Evolutionary conservation across 139 green algal genomes (phyloP), one percentile per base, ranked within the genome.

Genomic region (Tetradesmus lagerheimii): DNA sequence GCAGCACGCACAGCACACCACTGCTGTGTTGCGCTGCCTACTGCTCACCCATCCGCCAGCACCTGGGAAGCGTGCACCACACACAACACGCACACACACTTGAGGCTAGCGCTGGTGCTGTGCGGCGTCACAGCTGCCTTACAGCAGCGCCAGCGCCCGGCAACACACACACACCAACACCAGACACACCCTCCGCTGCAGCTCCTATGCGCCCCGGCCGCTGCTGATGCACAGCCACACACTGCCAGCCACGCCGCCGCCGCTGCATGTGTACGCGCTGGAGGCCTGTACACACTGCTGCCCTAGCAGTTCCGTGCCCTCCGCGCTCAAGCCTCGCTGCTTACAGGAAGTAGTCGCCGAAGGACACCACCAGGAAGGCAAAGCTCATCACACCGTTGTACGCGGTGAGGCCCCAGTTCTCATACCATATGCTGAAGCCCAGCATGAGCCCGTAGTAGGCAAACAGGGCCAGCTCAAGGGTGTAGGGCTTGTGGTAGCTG

Each of bases 261-360:
- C 66, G 66, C 66, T 77, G 66, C 66, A 77, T 38, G 71, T 37
- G 9, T 23, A n/a, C n/a, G 71, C 71, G n/a, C 71, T 38, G 71
- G 31, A 38, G 71, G 71, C 31, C 31, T 15, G 71, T n/a, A 27
- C 31, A 37, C n/a, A 38, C 71, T 79, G 71, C 71, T 79, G 71
- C 71, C 71, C 31, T 23, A 12, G 12, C 71, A 79, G n/a, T 12
- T 34, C 11, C 18, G 66, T 12, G 29, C 3, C 66, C 66, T 31
- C 23, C 66, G 29, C n/a, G 29, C 31, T n/a, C n/a, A 27, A 84
- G 39, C 41, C 39, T 31, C 38, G 78, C 79, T 20, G 80, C 38
- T 84, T 83, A 95, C 91, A 95, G 84, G 92, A 92, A 95, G 38
- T 90, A 90, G 80, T 95, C 92, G 1, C 92, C 92, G 75, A 93